phyloP scores from a whole-genome alignment of 805 yeast species.

The Cyberlindnera veronae region DNA sequence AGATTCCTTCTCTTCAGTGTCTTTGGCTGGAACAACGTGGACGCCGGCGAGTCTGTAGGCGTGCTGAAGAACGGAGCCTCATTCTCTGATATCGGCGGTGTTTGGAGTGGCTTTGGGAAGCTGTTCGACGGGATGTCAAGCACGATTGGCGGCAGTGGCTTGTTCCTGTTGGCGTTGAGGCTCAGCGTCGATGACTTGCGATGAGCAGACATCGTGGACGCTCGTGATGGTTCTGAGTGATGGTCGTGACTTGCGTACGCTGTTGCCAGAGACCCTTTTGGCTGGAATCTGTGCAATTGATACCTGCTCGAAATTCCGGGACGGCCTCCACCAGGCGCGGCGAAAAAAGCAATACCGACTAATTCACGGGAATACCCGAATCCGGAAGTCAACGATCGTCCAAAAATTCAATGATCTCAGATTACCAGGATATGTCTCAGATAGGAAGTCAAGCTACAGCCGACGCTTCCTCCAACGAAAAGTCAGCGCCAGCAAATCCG shows the following conservation, averaged over 20 bases:
- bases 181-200: slow-evolving; percentile 27
- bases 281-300: not conserved
- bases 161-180: slow-evolving; percentile 25
- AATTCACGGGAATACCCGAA: not conserved
- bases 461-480: not conserved
- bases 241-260: not conserved
- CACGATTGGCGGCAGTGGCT: slow-evolving; percentile 28
- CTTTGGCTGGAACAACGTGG: slow-evolving; percentile 35
- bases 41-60: slow-evolving; percentile 1
- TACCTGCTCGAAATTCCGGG: not conserved
- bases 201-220: slow-evolving; percentile 12
- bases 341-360: too few species aligned
- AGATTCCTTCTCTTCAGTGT: slow-evolving; percentile 55
- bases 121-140: slow-evolving; percentile 7
- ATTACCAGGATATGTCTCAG: not conserved
- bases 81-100: slow-evolving; percentile 6
- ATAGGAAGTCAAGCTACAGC: slow-evolving; percentile 2
- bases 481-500: too few species aligned
- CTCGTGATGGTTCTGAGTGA: not conserved
- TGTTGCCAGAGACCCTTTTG: not conserved
- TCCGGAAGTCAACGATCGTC: not conserved
- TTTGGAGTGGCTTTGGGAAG: slow-evolving; percentile 8
- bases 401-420: not conserved
- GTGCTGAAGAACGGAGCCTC: not conserved
- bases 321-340: not conserved